Percentiles rank a stretch among this genome's conserved stretches.
Evolutionary conservation across 2,329 filamentous ascomycete genomes (phyloP).

Genomic region (Epichloe uncinata): DNA sequence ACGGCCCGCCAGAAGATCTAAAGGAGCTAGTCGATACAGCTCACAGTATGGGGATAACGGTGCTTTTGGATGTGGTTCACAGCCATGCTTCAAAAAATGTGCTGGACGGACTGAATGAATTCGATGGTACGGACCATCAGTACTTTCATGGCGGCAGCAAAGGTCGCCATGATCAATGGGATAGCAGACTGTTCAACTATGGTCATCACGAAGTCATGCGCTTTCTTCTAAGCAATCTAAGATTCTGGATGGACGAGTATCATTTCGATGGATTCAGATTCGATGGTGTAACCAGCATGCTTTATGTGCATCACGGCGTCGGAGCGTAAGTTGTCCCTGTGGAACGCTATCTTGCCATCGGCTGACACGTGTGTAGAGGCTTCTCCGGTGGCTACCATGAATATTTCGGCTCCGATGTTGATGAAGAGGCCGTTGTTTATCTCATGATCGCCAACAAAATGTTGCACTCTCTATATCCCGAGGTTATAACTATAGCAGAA

Average conservation of each 20-base stretch:
- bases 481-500: slow-evolving; percentile 83
- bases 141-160: slow-evolving; percentile 87
- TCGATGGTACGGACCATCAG: slow-evolving; percentile 86
- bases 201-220: slow-evolving; percentile 85
- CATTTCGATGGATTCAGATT: slow-evolving; percentile 95
- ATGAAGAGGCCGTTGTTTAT: slow-evolving; percentile 89
- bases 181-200: slow-evolving; percentile 95
- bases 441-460: slow-evolving; percentile 95
- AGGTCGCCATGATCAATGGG: slow-evolving; percentile 87
- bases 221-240: slow-evolving; percentile 89
- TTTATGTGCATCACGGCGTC: slow-evolving; percentile 91
- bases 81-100: slow-evolving; percentile 98
- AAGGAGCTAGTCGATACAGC: slow-evolving; percentile 96
- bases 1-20: slow-evolving; percentile 83
- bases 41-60: slow-evolving; percentile 77
- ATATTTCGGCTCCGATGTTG: slow-evolving; percentile 81
- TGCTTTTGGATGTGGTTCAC: slow-evolving; percentile 91
- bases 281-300: slow-evolving; percentile 96
- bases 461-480: slow-evolving; percentile 80
- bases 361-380: slow-evolving; percentile 40
- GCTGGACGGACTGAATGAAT: slow-evolving; percentile 85
- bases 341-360: neutral
- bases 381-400: slow-evolving; percentile 98
- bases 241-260: slow-evolving; percentile 99
- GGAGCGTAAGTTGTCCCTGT: slow-evolving; percentile 56